Evolutionary conservation across 2,329 filamentous ascomycete species (phyloP).

Genomic region (Sporothrix brasiliensis): DNA sequence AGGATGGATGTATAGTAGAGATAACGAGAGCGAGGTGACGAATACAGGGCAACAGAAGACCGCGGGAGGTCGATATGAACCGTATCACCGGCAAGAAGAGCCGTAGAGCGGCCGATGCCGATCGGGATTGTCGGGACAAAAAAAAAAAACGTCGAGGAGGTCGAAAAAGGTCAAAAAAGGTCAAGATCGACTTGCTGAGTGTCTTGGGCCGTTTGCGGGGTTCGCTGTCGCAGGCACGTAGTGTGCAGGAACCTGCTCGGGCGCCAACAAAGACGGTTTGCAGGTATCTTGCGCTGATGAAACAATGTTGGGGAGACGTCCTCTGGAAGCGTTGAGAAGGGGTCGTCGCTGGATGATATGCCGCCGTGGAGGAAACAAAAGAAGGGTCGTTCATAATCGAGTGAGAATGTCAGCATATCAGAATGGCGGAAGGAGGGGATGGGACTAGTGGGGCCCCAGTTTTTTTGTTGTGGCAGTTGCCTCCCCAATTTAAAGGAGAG

Average conservation of each 20-base stretch:
- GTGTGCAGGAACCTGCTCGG: background rate
- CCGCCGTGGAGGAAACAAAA: background rate
- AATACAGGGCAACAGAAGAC: background rate
- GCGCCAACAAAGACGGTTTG: background rate
- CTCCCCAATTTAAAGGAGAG: background rate
- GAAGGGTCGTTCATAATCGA: slow-evolving; percentile 11
- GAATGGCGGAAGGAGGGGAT: slow-evolving; percentile 22
- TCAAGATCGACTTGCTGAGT: background rate
- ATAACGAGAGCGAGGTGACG: background rate
- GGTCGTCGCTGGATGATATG: background rate
- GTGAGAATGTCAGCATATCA: slow-evolving; percentile 17
- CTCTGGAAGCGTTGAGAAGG: background rate
- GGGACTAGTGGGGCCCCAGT: slow-evolving; percentile 18
- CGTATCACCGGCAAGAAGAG: background rate
- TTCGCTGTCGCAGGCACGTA: slow-evolving; percentile 3
- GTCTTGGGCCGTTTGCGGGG: slow-evolving; percentile 16
- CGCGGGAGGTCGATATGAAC: background rate
- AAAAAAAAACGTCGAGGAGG: too few relatives aligned
- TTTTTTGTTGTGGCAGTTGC: background rate
- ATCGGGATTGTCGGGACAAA: background rate
- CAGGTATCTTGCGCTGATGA: background rate
- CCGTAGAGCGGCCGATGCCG: background rate
- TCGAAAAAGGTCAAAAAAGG: background rate
- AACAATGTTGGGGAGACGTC: background rate
- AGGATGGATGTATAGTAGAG: background rate